These are phyloP conservation scores for Pichia thaimueangensis DNA, from an alignment of 805 yeast species.

Conservation along the genomic window DNA sequence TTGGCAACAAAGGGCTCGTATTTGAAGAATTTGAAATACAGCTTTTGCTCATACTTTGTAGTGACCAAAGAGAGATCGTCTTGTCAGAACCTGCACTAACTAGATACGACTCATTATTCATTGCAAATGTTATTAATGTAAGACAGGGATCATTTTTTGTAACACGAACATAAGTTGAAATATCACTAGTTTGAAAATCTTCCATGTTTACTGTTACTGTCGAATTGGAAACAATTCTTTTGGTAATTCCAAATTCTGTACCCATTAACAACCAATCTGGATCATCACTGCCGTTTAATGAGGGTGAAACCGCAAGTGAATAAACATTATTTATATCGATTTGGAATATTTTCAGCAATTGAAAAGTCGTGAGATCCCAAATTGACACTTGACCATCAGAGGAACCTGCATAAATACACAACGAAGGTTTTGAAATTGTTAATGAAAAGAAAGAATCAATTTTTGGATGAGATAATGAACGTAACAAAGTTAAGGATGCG, in stretches of 20 bases:
- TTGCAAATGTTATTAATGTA: slow-evolving; percentile 45
- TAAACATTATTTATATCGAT: slow-evolving; percentile 46
- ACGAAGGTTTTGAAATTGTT: slow-evolving; percentile 41
- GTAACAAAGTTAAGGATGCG: slow-evolving; percentile 22
- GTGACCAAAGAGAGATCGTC: slow-evolving; percentile 68
- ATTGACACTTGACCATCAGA: slow-evolving; percentile 68
- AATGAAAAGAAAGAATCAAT: slow-evolving; percentile 64
- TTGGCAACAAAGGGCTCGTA: neutral
- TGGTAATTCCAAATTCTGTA: slow-evolving; percentile 31
- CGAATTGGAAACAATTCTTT: slow-evolving; percentile 6
- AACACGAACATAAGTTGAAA: slow-evolving; percentile 5
- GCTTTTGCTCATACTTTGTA: slow-evolving; percentile 23
- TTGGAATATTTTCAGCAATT: slow-evolving; percentile 44
- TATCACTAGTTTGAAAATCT: slow-evolving; percentile 25
- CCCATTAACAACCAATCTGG: slow-evolving; percentile 45
- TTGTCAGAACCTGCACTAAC: slow-evolving; percentile 69
- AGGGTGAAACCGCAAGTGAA: slow-evolving; percentile 45
- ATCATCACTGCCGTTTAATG: slow-evolving; percentile 26
- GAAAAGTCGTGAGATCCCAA: slow-evolving; percentile 84
- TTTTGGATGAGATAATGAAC: slow-evolving; percentile 47
- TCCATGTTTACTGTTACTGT: slow-evolving; percentile 26
- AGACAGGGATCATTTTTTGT: slow-evolving; percentile 34
- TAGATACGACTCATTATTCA: slow-evolving; percentile 37
- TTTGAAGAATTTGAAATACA: neutral
- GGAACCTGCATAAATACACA: slow-evolving; percentile 79